Evolutionary conservation across 2,329 filamentous ascomycete species (phyloP), one percentile per base, ranked within the genome.

Genomic region (Calonectria hongkongensis): DNA sequence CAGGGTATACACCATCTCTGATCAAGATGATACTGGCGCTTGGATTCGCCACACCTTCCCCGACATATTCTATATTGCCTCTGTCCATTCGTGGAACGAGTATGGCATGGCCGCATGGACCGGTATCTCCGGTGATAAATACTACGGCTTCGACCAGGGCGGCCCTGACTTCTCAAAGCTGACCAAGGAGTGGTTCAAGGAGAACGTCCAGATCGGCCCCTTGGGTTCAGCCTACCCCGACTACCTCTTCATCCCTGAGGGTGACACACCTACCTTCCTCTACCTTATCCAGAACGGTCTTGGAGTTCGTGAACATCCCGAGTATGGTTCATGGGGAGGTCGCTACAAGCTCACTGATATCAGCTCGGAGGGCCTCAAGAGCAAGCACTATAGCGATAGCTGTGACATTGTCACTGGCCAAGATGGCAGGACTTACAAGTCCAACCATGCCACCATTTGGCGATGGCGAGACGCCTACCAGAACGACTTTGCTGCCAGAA

Each of bases 31-130:
- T 73, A 87, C 88, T 0, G 89, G 89, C 0, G 81, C 85, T 0
- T 92, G 89, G 89, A 88, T 92, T 43, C 86, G 90, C 18, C 81
- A 83, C 56, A 85, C 84, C 3, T 91, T 87, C 72, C 89, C 90
- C 0, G 86, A 89, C 30, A 78, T 92, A 8, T 88, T 89, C 75
- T 91, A 90, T 79, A 90, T 92, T 67, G 83, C 82, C 16, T 89
- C 87, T 0, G 79, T 91, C 1, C 90, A 92, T 76, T 89, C 85
- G 8, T 92, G 87, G 86, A 89, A 88, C 74, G 83, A 88, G 60
- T 92, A 92, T 73, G 85, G 84, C 2, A 76, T 86, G 65, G 89
- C 90, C 0, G 82, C 89, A 0, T 92, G 90, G 90, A 85, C 83
- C 1, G 90, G 90, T 0, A 92, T 92, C 47, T 88, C 80, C 27